Conservation (phyloP, 192 early-diverging fungal genomes). For the Backusella psychrophila region DNA sequence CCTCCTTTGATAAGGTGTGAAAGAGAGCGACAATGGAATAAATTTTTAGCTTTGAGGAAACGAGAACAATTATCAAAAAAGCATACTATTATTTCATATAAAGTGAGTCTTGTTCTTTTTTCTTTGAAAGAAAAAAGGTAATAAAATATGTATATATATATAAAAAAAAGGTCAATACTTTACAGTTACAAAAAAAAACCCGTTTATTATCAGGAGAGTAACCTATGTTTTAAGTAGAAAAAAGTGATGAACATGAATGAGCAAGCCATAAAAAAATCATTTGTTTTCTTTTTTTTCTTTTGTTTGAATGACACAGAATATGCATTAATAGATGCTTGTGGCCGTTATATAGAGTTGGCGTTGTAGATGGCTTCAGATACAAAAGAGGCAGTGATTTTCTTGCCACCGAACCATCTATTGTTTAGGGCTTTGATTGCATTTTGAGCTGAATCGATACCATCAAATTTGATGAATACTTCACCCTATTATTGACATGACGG, state of each 20-base stretch:
- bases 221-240: background rate
- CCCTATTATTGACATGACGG: constrained; percentile 45
- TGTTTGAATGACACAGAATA: background rate
- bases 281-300: background rate
- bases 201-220: background rate
- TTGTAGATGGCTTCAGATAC: constrained; percentile 35
- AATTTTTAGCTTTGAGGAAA: background rate
- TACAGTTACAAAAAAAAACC: background rate
- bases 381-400: constrained; percentile 47
- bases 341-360: constrained; percentile 27
- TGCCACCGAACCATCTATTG: constrained; percentile 89
- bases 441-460: constrained; percentile 59
- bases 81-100: background rate
- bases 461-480: constrained; percentile 84
- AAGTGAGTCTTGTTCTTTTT: background rate
- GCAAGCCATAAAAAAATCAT: background rate
- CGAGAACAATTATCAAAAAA: background rate
- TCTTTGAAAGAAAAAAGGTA: background rate
- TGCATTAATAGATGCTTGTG: background rate
- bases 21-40: background rate
- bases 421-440: constrained; percentile 71
- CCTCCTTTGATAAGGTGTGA: background rate
- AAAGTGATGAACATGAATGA: background rate
- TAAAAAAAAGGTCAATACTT: background rate
- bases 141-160: background rate